Evolutionary conservation across 1,284 basidiomycete genomes (phyloP), one percentile per base, ranked within the genome.

Genomic region (Cutaneotrichosporon daszewskae): DNA sequence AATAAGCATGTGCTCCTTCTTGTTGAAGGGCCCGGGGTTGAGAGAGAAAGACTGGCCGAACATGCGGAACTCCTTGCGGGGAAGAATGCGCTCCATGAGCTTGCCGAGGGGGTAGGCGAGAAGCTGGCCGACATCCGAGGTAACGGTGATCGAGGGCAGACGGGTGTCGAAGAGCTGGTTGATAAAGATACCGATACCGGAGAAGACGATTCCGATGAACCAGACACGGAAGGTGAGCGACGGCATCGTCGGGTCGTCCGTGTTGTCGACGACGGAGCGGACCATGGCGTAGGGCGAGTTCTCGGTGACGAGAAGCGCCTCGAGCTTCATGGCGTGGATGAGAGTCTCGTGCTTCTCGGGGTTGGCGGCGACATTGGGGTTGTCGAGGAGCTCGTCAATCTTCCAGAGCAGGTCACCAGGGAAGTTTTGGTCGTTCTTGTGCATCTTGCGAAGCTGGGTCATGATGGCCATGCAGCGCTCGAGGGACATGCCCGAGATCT

Each of bases 281-380:
- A 91, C 87, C 75, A 90, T 87, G 4, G 87, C 81, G 61, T 91
- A 91, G 8, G 88, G 87, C 3, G 87, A 90, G 46, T 64, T 64
- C 38, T 62, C 60, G 22, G 59, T 58, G 17, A 59, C 53, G 12
- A 68, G 47, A 4, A 62, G 34, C 2, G 62, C 60, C 55, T 68
- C 62, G 26, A 62, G 45, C 47, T 62, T 60, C 58, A 65, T 61
- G 25, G 47, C 47, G 31, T 40, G 24, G 37, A 60, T 53, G 37
- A 65, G 42, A 12, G 54, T 52, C n/a, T 7, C 14, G 52, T 63
- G 43, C 17, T 44, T 40, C 4, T 51, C 43, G 5, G 60, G 60
- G 27, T 58, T 37, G 6, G 38, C 45, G 17, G 44, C 5, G 19
- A 62, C 49, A 6, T 58, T 53, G n/a, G 50, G 53, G 47, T 60